Conservation (phyloP, 75 land plant species). For the Picea sitchensis region DNA sequence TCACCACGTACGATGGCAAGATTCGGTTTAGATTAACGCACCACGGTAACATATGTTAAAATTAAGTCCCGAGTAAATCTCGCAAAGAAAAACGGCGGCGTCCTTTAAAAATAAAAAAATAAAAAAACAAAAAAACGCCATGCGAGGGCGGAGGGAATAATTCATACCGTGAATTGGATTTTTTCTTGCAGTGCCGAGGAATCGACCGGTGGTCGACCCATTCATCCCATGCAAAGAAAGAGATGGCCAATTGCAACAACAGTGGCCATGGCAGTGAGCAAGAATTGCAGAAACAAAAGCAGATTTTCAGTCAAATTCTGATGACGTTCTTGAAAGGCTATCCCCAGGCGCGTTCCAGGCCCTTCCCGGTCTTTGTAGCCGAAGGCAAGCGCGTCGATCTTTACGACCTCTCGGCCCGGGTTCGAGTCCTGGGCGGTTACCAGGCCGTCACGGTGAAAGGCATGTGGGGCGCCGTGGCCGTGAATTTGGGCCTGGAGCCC, state of each 20-base stretch:
- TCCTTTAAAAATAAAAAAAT: no score
- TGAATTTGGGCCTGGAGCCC: not conserved
- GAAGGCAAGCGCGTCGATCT: slow-evolving; percentile 6
- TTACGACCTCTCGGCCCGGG: not conserved
- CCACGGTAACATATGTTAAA: no score
- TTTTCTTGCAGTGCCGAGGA: no score
- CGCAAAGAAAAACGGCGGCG: no score
- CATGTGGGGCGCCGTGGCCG: slow-evolving; percentile 5
- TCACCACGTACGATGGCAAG: no score
- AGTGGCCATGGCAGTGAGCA: not conserved
- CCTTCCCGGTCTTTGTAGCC: slow-evolving; percentile 7
- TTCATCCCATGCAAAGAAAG: no score
- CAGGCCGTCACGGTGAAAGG: not conserved
- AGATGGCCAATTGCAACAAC: not conserved
- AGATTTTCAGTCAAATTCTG: not conserved
- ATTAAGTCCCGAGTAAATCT: no score
- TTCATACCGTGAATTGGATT: no score
- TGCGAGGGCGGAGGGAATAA: no score
- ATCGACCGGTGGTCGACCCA: no score
- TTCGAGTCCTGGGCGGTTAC: slow-evolving; percentile 15
- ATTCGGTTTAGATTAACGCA: no score
- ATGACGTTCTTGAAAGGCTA: not conserved
- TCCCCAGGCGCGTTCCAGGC: slow-evolving; percentile 8
- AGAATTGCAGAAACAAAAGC: not conserved
- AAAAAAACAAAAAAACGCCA: no score